A percentile compares a stretch with the other conserved stretches of the same genome.
Evolutionary conservation across 148 eudicot genomes (phyloP).

Genomic region (Chenopodium album): DNA sequence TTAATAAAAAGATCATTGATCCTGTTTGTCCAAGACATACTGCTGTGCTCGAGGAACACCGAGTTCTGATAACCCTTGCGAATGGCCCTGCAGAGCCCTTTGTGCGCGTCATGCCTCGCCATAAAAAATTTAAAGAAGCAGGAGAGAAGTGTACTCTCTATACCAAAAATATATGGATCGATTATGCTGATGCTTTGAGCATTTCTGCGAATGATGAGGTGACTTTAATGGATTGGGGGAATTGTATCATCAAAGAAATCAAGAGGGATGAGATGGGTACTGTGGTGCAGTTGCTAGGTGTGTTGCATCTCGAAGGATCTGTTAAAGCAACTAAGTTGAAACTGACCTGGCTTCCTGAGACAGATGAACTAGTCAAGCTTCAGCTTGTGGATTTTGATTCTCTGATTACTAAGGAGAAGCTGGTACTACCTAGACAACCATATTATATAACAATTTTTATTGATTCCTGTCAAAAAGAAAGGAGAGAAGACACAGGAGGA

Average conservation of each 20-base stretch:
- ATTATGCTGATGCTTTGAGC: slow-evolving; percentile 64
- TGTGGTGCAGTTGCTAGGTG: slow-evolving; percentile 57
- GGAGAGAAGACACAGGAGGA: neutral
- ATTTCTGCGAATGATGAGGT: slow-evolving; percentile 75
- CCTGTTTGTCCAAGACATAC: slow-evolving; percentile 95
- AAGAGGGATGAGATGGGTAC: slow-evolving; percentile 59
- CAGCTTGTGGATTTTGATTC: slow-evolving; percentile 76
- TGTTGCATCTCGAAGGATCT: slow-evolving; percentile 81
- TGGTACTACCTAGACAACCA: slow-evolving; percentile 36
- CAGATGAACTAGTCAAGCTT: slow-evolving; percentile 64
- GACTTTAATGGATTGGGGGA: slow-evolving; percentile 96
- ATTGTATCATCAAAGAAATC: slow-evolving; percentile 74
- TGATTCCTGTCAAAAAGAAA: neutral
- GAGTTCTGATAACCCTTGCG: slow-evolving; percentile 55
- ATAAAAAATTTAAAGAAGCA: slow-evolving; percentile 81
- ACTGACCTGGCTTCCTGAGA: slow-evolving; percentile 85
- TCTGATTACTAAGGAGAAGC: slow-evolving; percentile 74
- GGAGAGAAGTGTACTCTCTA: slow-evolving; percentile 79
- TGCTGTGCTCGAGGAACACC: slow-evolving; percentile 63
- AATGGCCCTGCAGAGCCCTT: slow-evolving; percentile 80
- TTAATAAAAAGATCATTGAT: slow-evolving; percentile 85
- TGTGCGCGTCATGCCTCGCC: slow-evolving; percentile 68
- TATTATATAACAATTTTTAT: neutral
- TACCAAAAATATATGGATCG: slow-evolving; percentile 77
- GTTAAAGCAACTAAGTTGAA: slow-evolving; percentile 91